Evolutionary conservation across 768 basidiomycete species (phyloP), one percentile per base, ranked within the genome.

Genomic region (Macrocybe gigantea): DNA sequence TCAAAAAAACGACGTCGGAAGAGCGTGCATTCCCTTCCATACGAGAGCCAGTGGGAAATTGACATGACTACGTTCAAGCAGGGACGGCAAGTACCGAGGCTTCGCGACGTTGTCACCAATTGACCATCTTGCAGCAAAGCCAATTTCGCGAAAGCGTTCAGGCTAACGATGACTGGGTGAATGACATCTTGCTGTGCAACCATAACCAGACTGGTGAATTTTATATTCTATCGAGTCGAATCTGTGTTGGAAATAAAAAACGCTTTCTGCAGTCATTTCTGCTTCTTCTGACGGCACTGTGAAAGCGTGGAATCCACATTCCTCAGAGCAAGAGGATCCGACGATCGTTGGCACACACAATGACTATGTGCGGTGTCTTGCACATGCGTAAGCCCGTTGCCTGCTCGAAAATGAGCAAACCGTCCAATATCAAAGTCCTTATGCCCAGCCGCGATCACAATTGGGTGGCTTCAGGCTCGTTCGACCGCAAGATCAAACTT

Each of bases 281-380:
- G 93, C 90, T 0, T 98, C 96, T 0, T 95, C 94, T 2, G 95
- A 98, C 60, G 93, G 94, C 12, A 92, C 93, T 9, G 73, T 99
- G 56, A 88, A 93, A 59, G 82, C 92, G 0, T 98, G 96, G 95
- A 83, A 75, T 45, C 95, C 95, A 0, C 93, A 97, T 60, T 71
- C 80, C 0, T 53, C 69, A 9, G 60, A 72, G 12, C 68, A 77
- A 6, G 65, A 77, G 5, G 82, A 86, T 42, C 89, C 93, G 2
- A 68, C 73, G 1, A 70, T 77, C 9, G 69, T 93, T 38, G 92
- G 92, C 8, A 73, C 75, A 2, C 92, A 94, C 58, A 65, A 66
- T n/a, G 92, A 94, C 67, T 95, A 93, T 56, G 90, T 89, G 2
- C 83, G 89, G 14, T 92, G 86, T 60, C 72, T 93, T 31, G 67